Conservation (phyloP, 192 early-diverging fungal species). For the Mortierella hygrophila region DNA sequence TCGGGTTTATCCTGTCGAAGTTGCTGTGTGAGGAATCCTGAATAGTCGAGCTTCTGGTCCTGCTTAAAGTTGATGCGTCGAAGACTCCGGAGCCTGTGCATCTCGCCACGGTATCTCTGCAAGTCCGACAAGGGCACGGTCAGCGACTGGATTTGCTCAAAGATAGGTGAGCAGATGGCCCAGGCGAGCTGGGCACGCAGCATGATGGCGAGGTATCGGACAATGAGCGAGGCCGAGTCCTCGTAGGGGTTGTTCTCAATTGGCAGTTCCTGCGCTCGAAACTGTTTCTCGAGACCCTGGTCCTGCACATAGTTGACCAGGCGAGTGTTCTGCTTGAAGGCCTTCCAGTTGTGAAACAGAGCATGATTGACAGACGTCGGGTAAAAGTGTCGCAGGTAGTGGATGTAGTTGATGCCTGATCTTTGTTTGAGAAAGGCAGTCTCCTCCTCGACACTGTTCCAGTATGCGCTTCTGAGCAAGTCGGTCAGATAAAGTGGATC, state of each 20-base stretch:
- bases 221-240: neutral
- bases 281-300: neutral
- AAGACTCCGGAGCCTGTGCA: constrained; percentile 14
- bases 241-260: constrained; percentile 28
- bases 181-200: constrained; percentile 21
- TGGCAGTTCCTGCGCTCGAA: neutral
- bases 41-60: constrained; percentile 24
- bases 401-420: constrained; percentile 30
- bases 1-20: neutral
- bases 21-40: neutral
- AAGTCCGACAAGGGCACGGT: constrained; percentile 29
- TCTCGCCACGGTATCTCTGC: neutral
- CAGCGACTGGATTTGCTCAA: constrained; percentile 20
- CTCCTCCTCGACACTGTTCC: neutral
- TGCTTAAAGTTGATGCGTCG: constrained; percentile 12
- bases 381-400: constrained; percentile 16
- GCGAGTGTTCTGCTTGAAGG: neutral
- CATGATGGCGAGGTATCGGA: constrained; percentile 9
- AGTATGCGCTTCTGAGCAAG: constrained; percentile 1
- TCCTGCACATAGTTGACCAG: neutral
- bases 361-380: neutral
- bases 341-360: neutral
- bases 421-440: neutral
- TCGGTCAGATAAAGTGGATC: neutral
- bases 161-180: constrained; percentile 13